Evolutionary conservation across 495 filamentous ascomycete genomes (phyloP), one percentile per base, ranked within the genome.

Genomic region (Hypoxylon cercidicola): DNA sequence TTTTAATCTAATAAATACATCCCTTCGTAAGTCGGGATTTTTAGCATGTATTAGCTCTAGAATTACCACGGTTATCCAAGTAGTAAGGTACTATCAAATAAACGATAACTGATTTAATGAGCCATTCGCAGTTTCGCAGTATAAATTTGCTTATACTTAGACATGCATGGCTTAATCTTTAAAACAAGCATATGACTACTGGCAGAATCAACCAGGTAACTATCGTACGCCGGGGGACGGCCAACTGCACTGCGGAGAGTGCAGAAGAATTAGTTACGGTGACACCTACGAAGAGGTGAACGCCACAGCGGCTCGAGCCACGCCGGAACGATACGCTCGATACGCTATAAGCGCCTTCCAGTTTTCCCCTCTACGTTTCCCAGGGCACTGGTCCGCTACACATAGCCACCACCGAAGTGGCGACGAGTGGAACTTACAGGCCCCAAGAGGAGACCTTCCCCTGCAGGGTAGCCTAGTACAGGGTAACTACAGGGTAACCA

Each of bases 121-220:
- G 82, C 83, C 82, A 87, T 88, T 87, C 81, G 84, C 82, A 87
- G 82, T 88, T 88, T 88, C 84, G 85, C 84, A 59, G 82, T 87
- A 86, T 83, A 86, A 28, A 73, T 82, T 48, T 87, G 80, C 79
- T 86, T 86, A 87, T 86, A 87, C 82, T 87, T 87, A 84, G 81
- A 88, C 81, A 86, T 88, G 82, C 82, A 87, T 88, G 82, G 85
- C 83, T 87, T 87, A 88, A 86, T 87, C 81, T 87, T 87, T 88
- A 82, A 88, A 81, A 87, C 82, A 88, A 87, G 81, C 81, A 87
- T 87, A 87, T 87, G 79, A 87, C 82, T 87, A 86, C 83, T 87
- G 80, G 82, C 83, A 88, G 83, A 87, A 87, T 87, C 82, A 87
- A 87, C 82, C 83, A 87, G 81, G 78, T 88, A 87, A 80, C 81